Base-by-base conservation (phyloP, 148 eudicot species). In the Amaranthus cruentus region DNA sequence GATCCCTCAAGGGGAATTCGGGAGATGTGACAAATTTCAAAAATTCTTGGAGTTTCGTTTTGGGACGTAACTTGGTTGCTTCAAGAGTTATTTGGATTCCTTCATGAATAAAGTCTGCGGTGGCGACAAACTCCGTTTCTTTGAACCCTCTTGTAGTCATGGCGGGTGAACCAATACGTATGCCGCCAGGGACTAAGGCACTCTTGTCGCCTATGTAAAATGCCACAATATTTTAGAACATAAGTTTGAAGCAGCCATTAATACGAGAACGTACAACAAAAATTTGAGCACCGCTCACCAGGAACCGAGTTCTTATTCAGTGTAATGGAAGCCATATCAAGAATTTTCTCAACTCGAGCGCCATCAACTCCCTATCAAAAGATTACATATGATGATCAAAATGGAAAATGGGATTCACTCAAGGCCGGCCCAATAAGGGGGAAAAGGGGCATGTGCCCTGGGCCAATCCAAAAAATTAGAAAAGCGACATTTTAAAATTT, bases 81-180 rank as follows among this genome's bases (percentile, higher is more conserved):
- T 92, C 91, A 1, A 84, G 82, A 47, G 91, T 80, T 52, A 92
- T 83, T 71, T 87, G 85, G 53, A 92, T 89, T 21, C 97, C 97
- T 76, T 92, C 93, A n/a, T 92, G 90, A 73, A 92, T 90, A 69
- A 92, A 83, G 48, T 92, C 88, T 51, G 97, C 96, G 14, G 81
- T 87, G 9, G 86, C 81, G 21, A 87, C 76, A 75, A 90, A 92
- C 42, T 92, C 97, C 55, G 81, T 82, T 69, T 90, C 90, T 0
- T 82, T 80, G 82, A 92, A 90, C 42, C 97, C 91, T 75, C 97
- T 74, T 56, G 97, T 92, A 47, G 97, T 90, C 97, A 92, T 88
- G 15, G 96, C 96, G 38, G 97, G 97, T 28, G 97, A 68, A 4
- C 97, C 97, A 14, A 92, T 88, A 11, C 97, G 86, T 79, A 92